A percentile compares a stretch with the other conserved stretches of the same genome.
Conservation (phyloP, 2,329 filamentous ascomycete species). For the Aureobasidium pullulans region DNA sequence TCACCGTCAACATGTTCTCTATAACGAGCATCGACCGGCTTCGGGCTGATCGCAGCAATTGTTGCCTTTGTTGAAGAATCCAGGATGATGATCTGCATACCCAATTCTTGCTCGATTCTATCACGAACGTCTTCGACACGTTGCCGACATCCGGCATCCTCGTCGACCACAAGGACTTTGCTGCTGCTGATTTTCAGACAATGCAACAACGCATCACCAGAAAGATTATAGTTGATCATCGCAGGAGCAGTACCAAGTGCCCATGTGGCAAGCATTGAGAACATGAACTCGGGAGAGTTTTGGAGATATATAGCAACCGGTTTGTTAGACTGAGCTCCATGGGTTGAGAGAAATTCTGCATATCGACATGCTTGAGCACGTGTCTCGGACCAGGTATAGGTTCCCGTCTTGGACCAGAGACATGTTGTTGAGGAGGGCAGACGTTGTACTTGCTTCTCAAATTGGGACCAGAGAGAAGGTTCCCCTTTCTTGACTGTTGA, state of each 20-base stretch:
- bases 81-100: constrained; percentile 51
- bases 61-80: constrained; percentile 41
- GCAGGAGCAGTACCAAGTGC: constrained; percentile 27
- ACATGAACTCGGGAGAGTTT: constrained; percentile 31
- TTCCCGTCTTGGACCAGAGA: constrained; percentile 59
- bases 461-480: constrained; percentile 57
- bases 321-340: constrained; percentile 27
- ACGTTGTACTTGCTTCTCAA: constrained; percentile 44
- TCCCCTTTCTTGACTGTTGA: constrained; percentile 41
- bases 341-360: constrained; percentile 51
- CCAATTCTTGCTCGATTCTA: constrained; percentile 43
- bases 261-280: constrained; percentile 23
- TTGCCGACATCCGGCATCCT: constrained; percentile 42
- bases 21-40: constrained; percentile 49
- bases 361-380: constrained; percentile 53
- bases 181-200: constrained; percentile 31
- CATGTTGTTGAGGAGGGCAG: constrained; percentile 38
- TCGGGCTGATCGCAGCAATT: constrained; percentile 41
- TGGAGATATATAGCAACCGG: constrained; percentile 28
- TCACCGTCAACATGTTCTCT: constrained; percentile 44
- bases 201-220: constrained; percentile 28
- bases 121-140: constrained; percentile 48
- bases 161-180: constrained; percentile 40
- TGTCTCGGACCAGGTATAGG: constrained; percentile 52
- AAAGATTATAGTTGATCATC: constrained; percentile 31